Evolutionary conservation across 371 early-diverging fungal species (phyloP).

Genomic region (Mortierella sp.): DNA sequence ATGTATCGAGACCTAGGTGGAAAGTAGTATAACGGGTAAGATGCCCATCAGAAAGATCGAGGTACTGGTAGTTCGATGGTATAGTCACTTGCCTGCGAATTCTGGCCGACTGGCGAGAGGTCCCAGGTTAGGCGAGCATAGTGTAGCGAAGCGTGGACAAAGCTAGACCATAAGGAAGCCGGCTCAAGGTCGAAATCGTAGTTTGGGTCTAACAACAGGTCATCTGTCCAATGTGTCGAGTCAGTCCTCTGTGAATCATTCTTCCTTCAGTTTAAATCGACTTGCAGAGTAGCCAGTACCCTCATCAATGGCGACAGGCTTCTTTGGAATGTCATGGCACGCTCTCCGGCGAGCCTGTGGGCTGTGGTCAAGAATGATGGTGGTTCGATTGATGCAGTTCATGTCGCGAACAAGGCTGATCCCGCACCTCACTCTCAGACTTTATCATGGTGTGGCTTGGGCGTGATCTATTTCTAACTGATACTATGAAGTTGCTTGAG

Average conservation of each 20-base stretch:
- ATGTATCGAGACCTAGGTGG: constrained; percentile 32
- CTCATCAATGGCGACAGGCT: not conserved
- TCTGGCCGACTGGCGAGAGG: constrained; percentile 22
- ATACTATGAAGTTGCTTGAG: too few species aligned
- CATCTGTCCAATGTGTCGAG: not conserved
- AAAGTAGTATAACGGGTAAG: too few species aligned
- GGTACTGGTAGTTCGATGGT: not conserved
- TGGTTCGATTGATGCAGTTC: constrained; percentile 26
- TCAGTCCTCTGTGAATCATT: too few species aligned
- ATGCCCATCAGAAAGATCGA: too few species aligned
- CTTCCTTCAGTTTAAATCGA: too few species aligned
- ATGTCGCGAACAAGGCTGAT: constrained; percentile 8
- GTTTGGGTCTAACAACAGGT: constrained; percentile 3
- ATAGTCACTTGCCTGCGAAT: constrained; percentile 23
- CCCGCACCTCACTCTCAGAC: not conserved
- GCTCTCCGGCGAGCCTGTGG: constrained; percentile 21
- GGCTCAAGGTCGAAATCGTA: constrained; percentile 35
- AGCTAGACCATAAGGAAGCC: constrained; percentile 41
- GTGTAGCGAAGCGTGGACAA: constrained; percentile 36
- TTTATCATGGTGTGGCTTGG: not conserved
- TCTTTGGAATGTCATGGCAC: constrained; percentile 15
- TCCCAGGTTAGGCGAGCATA: constrained; percentile 34
- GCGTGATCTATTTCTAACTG: too few species aligned
- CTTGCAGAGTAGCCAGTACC: too few species aligned
- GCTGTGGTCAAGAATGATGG: constrained; percentile 39